Evolutionary conservation across 495 filamentous ascomycete genomes (phyloP).

Genomic region (Echria macrotheca): DNA sequence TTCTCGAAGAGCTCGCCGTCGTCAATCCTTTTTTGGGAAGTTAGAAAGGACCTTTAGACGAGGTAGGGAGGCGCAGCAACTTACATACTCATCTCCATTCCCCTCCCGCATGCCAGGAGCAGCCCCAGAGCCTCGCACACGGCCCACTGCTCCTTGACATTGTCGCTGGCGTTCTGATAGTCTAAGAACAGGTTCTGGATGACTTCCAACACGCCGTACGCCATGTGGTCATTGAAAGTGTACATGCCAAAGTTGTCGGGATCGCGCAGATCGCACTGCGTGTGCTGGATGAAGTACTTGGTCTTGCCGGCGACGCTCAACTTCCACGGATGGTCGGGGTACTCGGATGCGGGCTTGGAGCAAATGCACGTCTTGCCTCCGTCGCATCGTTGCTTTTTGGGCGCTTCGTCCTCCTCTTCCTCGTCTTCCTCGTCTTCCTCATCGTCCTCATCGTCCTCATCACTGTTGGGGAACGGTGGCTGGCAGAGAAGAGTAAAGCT

Average conservation of each 20-base stretch:
- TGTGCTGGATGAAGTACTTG: slow-evolving; percentile 20
- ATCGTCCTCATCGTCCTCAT: slow-evolving; percentile 18
- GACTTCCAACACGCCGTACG: slow-evolving; percentile 31
- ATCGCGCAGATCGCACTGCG: slow-evolving; percentile 20
- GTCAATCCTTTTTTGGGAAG: slow-evolving; percentile 22
- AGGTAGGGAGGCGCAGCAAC: too few relatives aligned
- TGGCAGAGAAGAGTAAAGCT: slow-evolving; percentile 30
- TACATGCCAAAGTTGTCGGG: slow-evolving; percentile 35
- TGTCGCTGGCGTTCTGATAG: slow-evolving; percentile 26
- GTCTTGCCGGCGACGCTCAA: slow-evolving; percentile 31
- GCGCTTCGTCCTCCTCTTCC: slow-evolving; percentile 11
- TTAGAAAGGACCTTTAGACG: too few relatives aligned
- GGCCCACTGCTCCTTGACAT: slow-evolving; percentile 33
- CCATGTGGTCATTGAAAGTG: slow-evolving; percentile 33
- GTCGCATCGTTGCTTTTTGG: slow-evolving; percentile 14
- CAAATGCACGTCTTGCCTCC: slow-evolving; percentile 35
- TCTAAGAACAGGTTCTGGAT: slow-evolving; percentile 36
- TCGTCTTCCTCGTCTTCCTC: slow-evolving; percentile 15
- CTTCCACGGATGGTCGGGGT: slow-evolving; percentile 39
- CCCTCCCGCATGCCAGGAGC: slow-evolving; percentile 9
- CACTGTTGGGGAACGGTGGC: slow-evolving; percentile 14
- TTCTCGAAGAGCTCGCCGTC: slow-evolving; percentile 18
- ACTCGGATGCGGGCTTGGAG: slow-evolving; percentile 28
- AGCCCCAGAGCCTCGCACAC: slow-evolving; percentile 27
- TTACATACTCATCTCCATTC: slow-evolving; percentile 3